Percentiles rank a stretch among this genome's conserved stretches.
These are phyloP conservation scores for Chlamydomonas urium DNA, from an alignment of 139 green algal species.

Conservation along the genomic window DNA sequence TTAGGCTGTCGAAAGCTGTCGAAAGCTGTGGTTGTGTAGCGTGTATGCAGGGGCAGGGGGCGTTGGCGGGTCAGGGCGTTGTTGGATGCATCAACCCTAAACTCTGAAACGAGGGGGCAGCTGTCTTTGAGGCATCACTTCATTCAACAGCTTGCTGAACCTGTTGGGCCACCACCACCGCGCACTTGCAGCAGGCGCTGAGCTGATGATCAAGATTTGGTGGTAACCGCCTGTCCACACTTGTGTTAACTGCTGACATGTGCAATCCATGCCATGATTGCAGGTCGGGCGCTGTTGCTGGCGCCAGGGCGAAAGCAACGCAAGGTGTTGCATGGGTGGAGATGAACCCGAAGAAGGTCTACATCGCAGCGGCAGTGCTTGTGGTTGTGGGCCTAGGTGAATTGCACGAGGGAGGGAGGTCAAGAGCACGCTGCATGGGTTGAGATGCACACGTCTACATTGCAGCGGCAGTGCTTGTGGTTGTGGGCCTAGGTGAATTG, in stretches of 20 bases:
- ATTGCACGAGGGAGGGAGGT: neutral
- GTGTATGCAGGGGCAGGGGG: too few species aligned
- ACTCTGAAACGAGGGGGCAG: neutral
- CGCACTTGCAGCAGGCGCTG: too few species aligned
- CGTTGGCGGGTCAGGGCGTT: too few species aligned
- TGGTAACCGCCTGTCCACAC: neutral
- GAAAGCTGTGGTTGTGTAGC: too few species aligned
- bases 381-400: slow-evolving; percentile 2
- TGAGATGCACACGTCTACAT: neutral
- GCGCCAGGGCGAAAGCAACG: neutral
- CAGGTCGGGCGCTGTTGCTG: slow-evolving; percentile 3
- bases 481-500: neutral
- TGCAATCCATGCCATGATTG: neutral
- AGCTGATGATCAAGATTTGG: too few species aligned
- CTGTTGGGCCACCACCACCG: too few species aligned
- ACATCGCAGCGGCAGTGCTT: neutral
- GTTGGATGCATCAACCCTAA: neutral
- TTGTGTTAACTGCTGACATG: neutral
- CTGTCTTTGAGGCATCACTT: neutral
- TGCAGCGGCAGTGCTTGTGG: neutral
- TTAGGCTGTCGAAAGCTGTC: too few species aligned
- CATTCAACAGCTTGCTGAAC: neutral
- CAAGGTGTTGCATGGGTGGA: neutral
- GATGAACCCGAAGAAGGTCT: neutral
- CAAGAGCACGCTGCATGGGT: neutral